These are phyloP conservation scores for Ogataea trehaloabstinens DNA, from an alignment of 805 yeast genomes.

Conservation along the genomic window DNA sequence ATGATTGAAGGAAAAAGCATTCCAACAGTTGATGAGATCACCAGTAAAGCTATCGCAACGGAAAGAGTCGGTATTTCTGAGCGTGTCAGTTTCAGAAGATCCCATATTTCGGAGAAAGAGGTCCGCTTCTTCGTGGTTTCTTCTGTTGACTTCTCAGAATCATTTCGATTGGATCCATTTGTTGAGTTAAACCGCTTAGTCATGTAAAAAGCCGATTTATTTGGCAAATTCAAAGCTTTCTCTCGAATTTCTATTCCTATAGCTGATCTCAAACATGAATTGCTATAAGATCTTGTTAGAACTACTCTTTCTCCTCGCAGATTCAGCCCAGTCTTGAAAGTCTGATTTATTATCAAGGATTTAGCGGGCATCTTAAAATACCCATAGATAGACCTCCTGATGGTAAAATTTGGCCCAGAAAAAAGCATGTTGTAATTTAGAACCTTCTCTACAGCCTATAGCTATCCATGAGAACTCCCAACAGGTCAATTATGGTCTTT, in stretches of 20 bases:
- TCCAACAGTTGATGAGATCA: slow-evolving; percentile 72
- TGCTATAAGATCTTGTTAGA: too few relatives aligned
- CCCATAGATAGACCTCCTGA: neutral
- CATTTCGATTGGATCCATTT: neutral
- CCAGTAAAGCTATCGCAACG: slow-evolving; percentile 61
- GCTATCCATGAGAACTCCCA: too few relatives aligned
- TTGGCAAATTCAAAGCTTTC: too few relatives aligned
- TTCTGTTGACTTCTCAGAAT: neutral
- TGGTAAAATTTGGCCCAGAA: too few relatives aligned
- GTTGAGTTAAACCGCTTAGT: too few relatives aligned
- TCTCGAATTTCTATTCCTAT: too few relatives aligned
- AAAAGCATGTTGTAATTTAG: too few relatives aligned
- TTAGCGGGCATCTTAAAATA: neutral
- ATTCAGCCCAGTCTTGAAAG: neutral
- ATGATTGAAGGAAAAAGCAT: slow-evolving; percentile 81
- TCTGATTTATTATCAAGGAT: slow-evolving; percentile 1
- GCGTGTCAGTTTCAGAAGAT: slow-evolving; percentile 55
- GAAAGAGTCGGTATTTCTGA: slow-evolving; percentile 55
- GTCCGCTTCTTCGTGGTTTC: slow-evolving; percentile 5
- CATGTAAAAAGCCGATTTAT: too few relatives aligned
- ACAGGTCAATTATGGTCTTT: too few relatives aligned
- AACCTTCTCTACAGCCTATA: too few relatives aligned
- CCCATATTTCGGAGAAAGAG: slow-evolving; percentile 37
- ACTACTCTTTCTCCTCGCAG: too few relatives aligned
- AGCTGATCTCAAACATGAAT: too few relatives aligned